Base-by-base conservation (phyloP, 495 filamentous ascomycete genomes). In the Lentithecium fluviatile region DNA sequence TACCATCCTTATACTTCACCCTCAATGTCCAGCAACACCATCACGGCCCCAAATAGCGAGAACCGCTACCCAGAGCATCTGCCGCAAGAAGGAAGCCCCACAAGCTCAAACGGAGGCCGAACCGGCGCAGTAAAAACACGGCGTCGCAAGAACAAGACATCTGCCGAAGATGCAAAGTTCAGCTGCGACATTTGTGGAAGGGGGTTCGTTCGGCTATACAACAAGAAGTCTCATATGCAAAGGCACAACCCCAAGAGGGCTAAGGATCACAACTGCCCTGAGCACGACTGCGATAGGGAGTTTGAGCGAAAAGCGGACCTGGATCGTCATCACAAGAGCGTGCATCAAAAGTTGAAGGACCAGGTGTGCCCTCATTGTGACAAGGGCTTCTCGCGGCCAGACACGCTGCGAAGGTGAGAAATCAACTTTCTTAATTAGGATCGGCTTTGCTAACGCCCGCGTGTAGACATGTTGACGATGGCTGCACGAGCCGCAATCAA, bases 221-320 rank as follows among this genome's bases (percentile, higher is more conserved):
- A 97, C 75, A 90, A 87, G 73, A 90, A 88, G 69, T 86, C 89
- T 53, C 93, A 97, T 73, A 80, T 94, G 79, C 90, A 94, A 69
- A 93, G 84, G 7, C 93, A 97, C 74, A 85, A 96, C 72, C 87
- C 91, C 2, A 81, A 80, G 49, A 79, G 84, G 51, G 84, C 83
- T 62, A 85, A 87, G 66, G 83, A 84, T 0, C 85, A 89, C 72
- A 75, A 78, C 4, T 97, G 92, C 73, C 73, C 71, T 12, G 73
- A 82, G 36, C 71, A 81, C 45, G 76, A 82, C 60, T 94, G 88
- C 77, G 80, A 75, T 66, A 88, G 87, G 76, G 82, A 83, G 52
- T 92, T 92, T 70, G 87, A 88, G 42, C 79, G 93, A 67, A 91
- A 88, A 72, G 91, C 91, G 6, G 93, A 97, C 72, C 80, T 96